These are phyloP conservation scores for Leccinum arenicola DNA, from an alignment of 768 basidiomycete species.

Conservation along the genomic window DNA sequence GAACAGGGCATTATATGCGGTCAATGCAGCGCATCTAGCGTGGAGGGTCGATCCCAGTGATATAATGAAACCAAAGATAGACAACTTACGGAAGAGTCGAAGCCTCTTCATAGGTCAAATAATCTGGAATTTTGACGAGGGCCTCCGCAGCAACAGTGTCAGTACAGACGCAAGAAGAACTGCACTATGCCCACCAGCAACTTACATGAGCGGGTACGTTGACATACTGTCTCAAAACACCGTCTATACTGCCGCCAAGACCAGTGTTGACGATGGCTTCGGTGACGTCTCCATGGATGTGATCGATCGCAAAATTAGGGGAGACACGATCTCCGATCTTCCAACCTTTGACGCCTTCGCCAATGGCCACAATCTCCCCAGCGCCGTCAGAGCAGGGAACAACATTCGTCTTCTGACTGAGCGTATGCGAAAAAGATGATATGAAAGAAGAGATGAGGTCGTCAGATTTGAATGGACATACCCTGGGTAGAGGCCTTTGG, in stretches of 20 bases:
- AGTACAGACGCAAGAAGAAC: not conserved
- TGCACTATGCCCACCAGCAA: not conserved
- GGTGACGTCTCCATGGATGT: slow-evolving; percentile 44
- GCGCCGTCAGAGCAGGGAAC: slow-evolving; percentile 49
- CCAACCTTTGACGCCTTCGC: slow-evolving; percentile 42
- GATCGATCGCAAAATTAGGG: slow-evolving; percentile 50
- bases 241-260: slow-evolving; percentile 48
- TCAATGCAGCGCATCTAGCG: slow-evolving; percentile 54
- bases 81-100: slow-evolving; percentile 55
- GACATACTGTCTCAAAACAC: slow-evolving; percentile 54
- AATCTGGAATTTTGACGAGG: slow-evolving; percentile 50
- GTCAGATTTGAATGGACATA: slow-evolving; percentile 13
- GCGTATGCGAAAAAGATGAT: slow-evolving; percentile 20
- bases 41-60: not conserved
- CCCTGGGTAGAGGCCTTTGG: slow-evolving; percentile 39
- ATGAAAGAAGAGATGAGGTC: slow-evolving; percentile 23
- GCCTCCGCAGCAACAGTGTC: slow-evolving; percentile 29
- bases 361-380: slow-evolving; percentile 52
- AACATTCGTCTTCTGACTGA: slow-evolving; percentile 25
- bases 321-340: slow-evolving; percentile 55
- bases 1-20: slow-evolving; percentile 59
- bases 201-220: slow-evolving; percentile 46
- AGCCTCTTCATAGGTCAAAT: slow-evolving; percentile 61
- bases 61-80: no score
- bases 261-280: slow-evolving; percentile 33